Evolutionary conservation across 441 rosid species (phyloP).

Genomic region (Brassica balearica): DNA sequence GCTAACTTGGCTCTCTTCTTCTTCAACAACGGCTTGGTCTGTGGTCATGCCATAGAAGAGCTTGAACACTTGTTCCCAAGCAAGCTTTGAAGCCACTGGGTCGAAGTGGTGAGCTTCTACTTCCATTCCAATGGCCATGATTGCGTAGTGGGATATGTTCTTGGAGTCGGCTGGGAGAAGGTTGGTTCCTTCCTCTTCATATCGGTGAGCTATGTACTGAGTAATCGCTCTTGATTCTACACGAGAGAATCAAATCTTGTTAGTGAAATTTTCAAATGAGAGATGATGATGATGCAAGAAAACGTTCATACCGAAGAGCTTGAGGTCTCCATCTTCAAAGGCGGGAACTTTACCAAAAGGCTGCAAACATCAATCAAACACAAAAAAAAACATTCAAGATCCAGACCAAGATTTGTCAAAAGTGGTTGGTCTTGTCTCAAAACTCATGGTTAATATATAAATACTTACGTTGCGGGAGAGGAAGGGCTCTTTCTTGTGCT

Average conservation of each 20-base stretch:
- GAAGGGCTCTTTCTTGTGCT: slow-evolving; percentile 64
- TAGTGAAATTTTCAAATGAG: slow-evolving; percentile 17
- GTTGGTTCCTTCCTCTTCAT: slow-evolving; percentile 55
- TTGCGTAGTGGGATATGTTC: slow-evolving; percentile 39
- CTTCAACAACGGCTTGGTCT: slow-evolving; percentile 59
- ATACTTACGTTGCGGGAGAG: slow-evolving; percentile 65
- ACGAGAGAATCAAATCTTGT: background rate
- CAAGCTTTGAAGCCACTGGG: slow-evolving; percentile 56
- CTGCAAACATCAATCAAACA: slow-evolving; percentile 48
- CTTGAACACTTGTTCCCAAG: slow-evolving; percentile 60
- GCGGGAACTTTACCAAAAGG: slow-evolving; percentile 85
- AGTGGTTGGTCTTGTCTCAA: slow-evolving; percentile 5
- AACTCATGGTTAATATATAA: background rate
- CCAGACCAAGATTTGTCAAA: background rate
- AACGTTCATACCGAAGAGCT: slow-evolving; percentile 63
- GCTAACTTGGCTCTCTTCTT: slow-evolving; percentile 60
- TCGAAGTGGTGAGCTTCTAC: slow-evolving; percentile 73
- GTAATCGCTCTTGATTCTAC: slow-evolving; percentile 83
- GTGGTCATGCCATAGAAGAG: slow-evolving; percentile 53
- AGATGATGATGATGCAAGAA: background rate
- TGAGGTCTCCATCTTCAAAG: slow-evolving; percentile 66
- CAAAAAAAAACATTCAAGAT: slow-evolving; percentile 9
- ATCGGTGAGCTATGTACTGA: slow-evolving; percentile 57
- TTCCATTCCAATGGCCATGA: slow-evolving; percentile 57
- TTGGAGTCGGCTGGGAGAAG: slow-evolving; percentile 47